These are phyloP conservation scores for Primulina huaijiensis DNA, from an alignment of 257 asterid genomes.

Conservation along the genomic window DNA sequence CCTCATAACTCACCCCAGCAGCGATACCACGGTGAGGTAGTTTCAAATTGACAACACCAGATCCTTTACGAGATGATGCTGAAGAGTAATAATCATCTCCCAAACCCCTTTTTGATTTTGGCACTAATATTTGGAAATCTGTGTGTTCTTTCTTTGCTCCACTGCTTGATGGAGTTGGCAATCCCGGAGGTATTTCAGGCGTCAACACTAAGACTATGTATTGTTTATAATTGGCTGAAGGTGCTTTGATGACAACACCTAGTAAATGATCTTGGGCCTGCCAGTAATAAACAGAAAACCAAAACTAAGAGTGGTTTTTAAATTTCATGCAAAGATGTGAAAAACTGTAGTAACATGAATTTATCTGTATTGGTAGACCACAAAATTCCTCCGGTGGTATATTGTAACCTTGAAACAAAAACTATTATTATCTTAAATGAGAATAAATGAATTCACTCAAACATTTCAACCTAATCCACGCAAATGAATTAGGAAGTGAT, in stretches of 20 bases:
- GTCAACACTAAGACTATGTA: slow-evolving; percentile 80
- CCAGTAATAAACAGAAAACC: slow-evolving; percentile 24
- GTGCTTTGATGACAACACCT: slow-evolving; percentile 78
- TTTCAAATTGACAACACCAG: slow-evolving; percentile 69
- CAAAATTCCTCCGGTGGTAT: not conserved
- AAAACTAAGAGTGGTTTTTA: slow-evolving; percentile 10
- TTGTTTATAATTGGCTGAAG: slow-evolving; percentile 62
- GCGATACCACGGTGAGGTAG: slow-evolving; percentile 80
- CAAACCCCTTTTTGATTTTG: slow-evolving; percentile 87
- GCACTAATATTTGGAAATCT: slow-evolving; percentile 67
- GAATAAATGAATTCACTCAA: not conserved
- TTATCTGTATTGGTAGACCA: not conserved
- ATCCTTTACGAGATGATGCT: slow-evolving; percentile 67
- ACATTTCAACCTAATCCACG: not conserved
- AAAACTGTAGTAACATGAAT: not conserved
- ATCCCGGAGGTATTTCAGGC: slow-evolving; percentile 59
- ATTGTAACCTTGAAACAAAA: not conserved
- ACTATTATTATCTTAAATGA: not conserved
- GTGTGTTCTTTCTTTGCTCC: slow-evolving; percentile 39
- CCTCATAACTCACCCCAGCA: slow-evolving; percentile 84
- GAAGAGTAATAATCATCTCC: slow-evolving; percentile 80
- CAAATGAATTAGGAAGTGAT: not conserved
- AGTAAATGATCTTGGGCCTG: slow-evolving; percentile 94
- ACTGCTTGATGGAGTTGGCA: slow-evolving; percentile 41
- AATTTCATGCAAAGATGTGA: slow-evolving; percentile 7